Base-by-base conservation (phyloP, 371 early-diverging fungal species). In the Mortierella sp. region DNA sequence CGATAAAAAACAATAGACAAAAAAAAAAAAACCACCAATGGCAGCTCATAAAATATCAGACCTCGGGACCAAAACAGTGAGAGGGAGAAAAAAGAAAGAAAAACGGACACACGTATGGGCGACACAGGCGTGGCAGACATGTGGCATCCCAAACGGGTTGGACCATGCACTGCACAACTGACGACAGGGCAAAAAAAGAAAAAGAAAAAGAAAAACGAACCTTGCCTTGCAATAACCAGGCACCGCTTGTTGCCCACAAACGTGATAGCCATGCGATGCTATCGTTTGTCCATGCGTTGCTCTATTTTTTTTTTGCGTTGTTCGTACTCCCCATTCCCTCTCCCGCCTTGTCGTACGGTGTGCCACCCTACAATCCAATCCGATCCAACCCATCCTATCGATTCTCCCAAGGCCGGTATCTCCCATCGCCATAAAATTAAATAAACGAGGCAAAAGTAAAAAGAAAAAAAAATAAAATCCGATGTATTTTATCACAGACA, bases 91-190 rank as follows among this genome's bases (percentile, higher is more conserved):
- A 39, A 50, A 64, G 14, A 61, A 45, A 71, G 24, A 50, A 64
- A 63, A 19, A 71, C 22, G 45, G 64, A 64, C 22, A 44, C 29
- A 65, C 66, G 44, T 29, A 31, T 50, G 41, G n/a, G 40, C 41
- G 65, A 71, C 48, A 63, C 50, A 71, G 71, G 71, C 71, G 67
- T 58, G 73, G 67, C 73, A 66, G 66, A 73, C 73, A 73, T 66
- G 67, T 73, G 67, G 73, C 65, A 71, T 61, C 45, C 71, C 71
- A 63, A 71, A 64, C 22, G 64, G 44, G 71, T 63, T 71, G 71
- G 71, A 71, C 71, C 71, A 71, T 71, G 71, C 71, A 71, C 71
- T 58, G 71, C 39, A 50, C 37, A 40, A 50, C 64, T 40, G 31
- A 39, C 64, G 71, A 71, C 43, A 66, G 10, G 31, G 14, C 55